Conservation (phyloP, 2,329 filamentous ascomycete genomes). For the Arthrobotrys iridis region DNA sequence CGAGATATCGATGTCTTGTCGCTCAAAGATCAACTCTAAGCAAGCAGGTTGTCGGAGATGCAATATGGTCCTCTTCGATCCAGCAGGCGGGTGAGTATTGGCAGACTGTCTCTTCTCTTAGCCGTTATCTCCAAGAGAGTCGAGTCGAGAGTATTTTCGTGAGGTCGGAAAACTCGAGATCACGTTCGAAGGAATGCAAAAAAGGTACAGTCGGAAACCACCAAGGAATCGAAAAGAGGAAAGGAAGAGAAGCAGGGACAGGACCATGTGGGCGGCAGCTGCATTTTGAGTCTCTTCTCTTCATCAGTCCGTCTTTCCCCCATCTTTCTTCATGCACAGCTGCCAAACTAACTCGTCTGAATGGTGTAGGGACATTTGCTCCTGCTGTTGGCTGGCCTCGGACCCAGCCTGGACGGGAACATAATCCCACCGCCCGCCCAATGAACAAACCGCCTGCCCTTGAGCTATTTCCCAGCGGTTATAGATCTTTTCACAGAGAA, state of each 20-base stretch:
- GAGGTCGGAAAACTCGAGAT: constrained; percentile 21
- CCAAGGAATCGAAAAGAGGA: constrained; percentile 37
- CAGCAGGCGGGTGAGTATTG: constrained; percentile 43
- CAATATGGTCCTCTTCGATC: constrained; percentile 24
- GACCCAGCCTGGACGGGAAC: constrained; percentile 4
- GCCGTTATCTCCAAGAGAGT: neutral
- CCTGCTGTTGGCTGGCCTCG: constrained; percentile 19
- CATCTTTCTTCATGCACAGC: constrained; percentile 7
- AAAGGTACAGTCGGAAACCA: constrained; percentile 40
- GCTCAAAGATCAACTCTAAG: constrained; percentile 52
- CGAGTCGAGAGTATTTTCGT: neutral
- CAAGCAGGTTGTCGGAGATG: neutral
- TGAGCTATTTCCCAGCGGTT: constrained; percentile 32
- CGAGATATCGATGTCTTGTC: neutral
- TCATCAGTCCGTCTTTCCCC: neutral
- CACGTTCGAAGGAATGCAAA: constrained; percentile 28
- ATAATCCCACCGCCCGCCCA: constrained; percentile 28
- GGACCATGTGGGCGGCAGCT: constrained; percentile 39
- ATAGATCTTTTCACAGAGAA: constrained; percentile 23
- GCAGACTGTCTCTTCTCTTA: constrained; percentile 2
- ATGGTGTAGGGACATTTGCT: neutral
- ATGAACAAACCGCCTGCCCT: constrained; percentile 22
- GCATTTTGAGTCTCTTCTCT: constrained; percentile 37
- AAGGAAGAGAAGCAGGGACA: constrained; percentile 2
- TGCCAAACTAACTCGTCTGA: neutral